phyloP scores from a whole-genome alignment of 768 basidiomycete species.

The Tephrocybe rancida region DNA sequence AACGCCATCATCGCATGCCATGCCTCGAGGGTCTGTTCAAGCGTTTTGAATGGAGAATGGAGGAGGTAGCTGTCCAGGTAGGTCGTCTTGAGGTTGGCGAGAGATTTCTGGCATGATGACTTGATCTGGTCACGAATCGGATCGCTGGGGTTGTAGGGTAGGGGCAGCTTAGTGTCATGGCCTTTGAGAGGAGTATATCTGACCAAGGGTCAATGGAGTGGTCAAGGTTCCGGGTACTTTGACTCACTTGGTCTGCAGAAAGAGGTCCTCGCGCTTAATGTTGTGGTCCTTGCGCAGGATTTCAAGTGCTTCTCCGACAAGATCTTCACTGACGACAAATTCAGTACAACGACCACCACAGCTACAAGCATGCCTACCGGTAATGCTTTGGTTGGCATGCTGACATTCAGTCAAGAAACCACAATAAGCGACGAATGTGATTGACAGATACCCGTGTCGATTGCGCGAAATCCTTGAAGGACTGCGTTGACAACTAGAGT shows the following conservation, averaged over 20 bases:
- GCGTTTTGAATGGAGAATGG: slow-evolving; percentile 69
- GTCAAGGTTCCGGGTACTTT: not conserved
- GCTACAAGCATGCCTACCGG: slow-evolving; percentile 38
- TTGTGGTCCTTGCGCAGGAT: slow-evolving; percentile 56
- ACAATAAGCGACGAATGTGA: not conserved
- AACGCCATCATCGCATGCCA: slow-evolving; percentile 64
- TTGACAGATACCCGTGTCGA: slow-evolving; percentile 70
- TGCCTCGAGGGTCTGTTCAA: slow-evolving; percentile 64
- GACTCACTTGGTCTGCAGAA: slow-evolving; percentile 77
- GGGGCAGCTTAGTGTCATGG: slow-evolving; percentile 67
- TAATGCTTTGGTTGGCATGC: slow-evolving; percentile 79
- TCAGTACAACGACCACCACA: not conserved
- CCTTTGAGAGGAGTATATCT: slow-evolving; percentile 78
- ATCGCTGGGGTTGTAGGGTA: slow-evolving; percentile 69
- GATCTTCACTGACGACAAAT: slow-evolving; percentile 58
- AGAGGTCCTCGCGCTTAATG: slow-evolving; percentile 70
- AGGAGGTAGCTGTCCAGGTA: slow-evolving; percentile 82
- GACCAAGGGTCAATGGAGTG: slow-evolving; percentile 1
- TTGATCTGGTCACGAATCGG: slow-evolving; percentile 60
- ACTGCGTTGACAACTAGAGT: slow-evolving; percentile 72
- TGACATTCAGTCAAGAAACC: slow-evolving; percentile 21
- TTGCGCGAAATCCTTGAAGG: slow-evolving; percentile 74
- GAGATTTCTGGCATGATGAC: slow-evolving; percentile 63
- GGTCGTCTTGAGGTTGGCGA: slow-evolving; percentile 67
- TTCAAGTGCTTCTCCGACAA: slow-evolving; percentile 75